These are phyloP conservation scores for Strigomonas culicis DNA, from an alignment of 208 protist species.

Conservation along the genomic window DNA sequence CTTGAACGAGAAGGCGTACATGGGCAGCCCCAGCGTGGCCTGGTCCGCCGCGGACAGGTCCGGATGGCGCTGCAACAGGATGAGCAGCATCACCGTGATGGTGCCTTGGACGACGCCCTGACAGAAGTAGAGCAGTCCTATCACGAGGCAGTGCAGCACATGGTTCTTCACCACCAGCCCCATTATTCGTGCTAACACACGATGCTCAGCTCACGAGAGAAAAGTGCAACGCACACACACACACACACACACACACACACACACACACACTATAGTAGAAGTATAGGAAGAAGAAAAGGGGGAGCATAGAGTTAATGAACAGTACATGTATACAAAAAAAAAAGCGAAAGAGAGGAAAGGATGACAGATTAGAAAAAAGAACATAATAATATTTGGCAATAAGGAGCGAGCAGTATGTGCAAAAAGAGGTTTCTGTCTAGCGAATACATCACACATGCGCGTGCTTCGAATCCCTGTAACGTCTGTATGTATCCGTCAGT, in stretches of 20 bases:
- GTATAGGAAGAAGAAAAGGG: not conserved
- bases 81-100: conserved; percentile 9
- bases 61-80: conserved; percentile 15
- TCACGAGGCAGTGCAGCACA: conserved; percentile 18
- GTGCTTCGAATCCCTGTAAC: not conserved
- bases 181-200: conserved; percentile 5
- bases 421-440: too few relatives aligned
- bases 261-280: not conserved
- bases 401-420: too few relatives aligned
- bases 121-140: conserved; percentile 16
- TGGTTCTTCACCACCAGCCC: conserved; percentile 3
- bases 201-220: not conserved
- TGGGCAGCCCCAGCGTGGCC: conserved; percentile 30
- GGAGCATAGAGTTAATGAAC: too few relatives aligned
- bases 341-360: conserved; percentile 10
- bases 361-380: not conserved
- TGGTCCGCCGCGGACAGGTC: conserved; percentile 15
- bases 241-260: not conserved
- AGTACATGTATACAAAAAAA: conserved; percentile 5
- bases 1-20: conserved; percentile 45
- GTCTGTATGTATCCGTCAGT: not conserved
- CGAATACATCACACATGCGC: too few relatives aligned
- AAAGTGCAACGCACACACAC: too few relatives aligned
- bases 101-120: conserved; percentile 18
- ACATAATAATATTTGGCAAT: conserved; percentile 2